Evolutionary conservation across 2,329 filamentous ascomycete species (phyloP).

Genomic region (Colletotrichum sp.): DNA sequence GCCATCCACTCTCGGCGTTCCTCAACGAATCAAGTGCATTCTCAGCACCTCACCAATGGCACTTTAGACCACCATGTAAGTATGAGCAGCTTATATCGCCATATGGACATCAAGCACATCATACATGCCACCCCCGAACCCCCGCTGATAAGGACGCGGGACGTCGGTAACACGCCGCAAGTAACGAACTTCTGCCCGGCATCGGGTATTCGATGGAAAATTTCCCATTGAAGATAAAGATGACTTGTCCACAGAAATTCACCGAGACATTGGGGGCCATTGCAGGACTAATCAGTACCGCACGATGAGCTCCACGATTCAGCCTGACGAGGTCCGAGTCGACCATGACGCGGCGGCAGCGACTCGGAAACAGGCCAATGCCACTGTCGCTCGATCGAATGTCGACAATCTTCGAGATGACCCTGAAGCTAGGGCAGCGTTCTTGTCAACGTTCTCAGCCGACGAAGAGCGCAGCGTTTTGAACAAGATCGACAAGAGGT

Average conservation of each 20-base stretch:
- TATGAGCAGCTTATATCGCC: background rate
- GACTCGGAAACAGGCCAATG: background rate
- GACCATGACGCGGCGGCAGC: background rate
- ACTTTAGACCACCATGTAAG: background rate
- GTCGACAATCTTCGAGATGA: conserved; percentile 18
- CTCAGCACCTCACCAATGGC: background rate
- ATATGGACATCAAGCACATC: background rate
- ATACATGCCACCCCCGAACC: background rate
- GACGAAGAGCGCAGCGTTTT: conserved; percentile 43
- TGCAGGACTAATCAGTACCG: background rate
- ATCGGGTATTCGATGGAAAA: background rate
- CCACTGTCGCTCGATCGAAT: background rate
- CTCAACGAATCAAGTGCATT: background rate
- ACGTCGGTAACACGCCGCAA: background rate
- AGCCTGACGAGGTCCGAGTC: background rate
- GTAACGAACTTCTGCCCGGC: background rate
- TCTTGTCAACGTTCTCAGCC: conserved; percentile 41
- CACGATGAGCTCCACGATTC: background rate
- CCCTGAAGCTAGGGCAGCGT: conserved; percentile 27
- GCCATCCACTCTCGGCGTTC: background rate
- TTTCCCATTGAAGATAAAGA: background rate
- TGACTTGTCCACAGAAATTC: background rate
- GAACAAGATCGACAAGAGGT: conserved; percentile 42
- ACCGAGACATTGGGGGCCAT: background rate
- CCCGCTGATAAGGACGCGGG: background rate